Base-by-base conservation (phyloP, 371 early-diverging fungal species). In the Encephalitozoon intestinalis region DNA sequence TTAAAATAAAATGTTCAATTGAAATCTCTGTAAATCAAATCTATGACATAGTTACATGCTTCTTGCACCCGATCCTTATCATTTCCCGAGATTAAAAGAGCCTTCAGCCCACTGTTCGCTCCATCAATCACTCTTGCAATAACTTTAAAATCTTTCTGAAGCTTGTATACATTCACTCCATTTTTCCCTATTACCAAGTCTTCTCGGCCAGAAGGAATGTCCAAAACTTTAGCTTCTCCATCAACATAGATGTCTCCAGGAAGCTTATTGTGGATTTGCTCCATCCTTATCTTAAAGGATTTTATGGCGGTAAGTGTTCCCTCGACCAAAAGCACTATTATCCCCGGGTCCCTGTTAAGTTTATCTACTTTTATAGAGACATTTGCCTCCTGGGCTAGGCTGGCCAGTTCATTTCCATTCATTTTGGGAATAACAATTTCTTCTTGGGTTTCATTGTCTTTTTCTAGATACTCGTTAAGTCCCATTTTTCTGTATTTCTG, bases 391-490 rank as follows among this genome's bases (percentile, higher is more conserved):
- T 30, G 25, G 12, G 31, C 44, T 11, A 65, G 6, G 3, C 12
- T 34, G 7, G 18, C 31, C 44, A 53, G 31, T 18, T 54, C 21
- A 2, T 11, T 34, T 7, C 11, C 25, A 30, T 58, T 18, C 31
- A 46, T 46, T 28, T 40, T 58, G n/a, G 72, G 63, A 4, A 71
- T 43, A 41, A 71, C 49, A 7, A 63, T 54, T 21, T 54, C 37
- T 25, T 54, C 43, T 49, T 41, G 41, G 34, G 44, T 15, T 15
- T 25, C 63, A 18, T 2, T 34, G 15, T 71, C 72, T 30, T 31
- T 18, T 58, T 71, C 63, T 41, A 71, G 34, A 63, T 71, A 63
- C 63, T 54, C 63, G 23, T 71, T 71, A 23, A 63, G 37, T 5
- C 72, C 72, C 30, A 41, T 37, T 30, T 43, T 58, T 49, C 43